Evolutionary conservation across 768 basidiomycete species (phyloP).

Genomic region (Lyophyllum atratum): DNA sequence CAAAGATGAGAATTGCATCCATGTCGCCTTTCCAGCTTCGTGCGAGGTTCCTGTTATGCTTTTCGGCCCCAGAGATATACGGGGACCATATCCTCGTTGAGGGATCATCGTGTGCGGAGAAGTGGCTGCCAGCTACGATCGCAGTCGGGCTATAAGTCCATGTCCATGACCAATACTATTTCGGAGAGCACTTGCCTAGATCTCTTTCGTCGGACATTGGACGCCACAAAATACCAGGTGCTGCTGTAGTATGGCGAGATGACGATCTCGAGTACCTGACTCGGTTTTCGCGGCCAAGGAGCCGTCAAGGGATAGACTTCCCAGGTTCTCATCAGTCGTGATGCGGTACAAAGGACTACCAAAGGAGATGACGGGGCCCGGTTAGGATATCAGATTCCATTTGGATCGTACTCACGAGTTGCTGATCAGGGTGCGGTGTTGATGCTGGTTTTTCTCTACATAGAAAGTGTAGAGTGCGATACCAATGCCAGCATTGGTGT

Average conservation of each 20-base stretch:
- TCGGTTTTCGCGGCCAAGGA: too few relatives aligned
- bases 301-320: too few relatives aligned
- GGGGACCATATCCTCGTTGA: constrained; percentile 40
- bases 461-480: too few relatives aligned
- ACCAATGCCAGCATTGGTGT: too few relatives aligned
- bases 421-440: too few relatives aligned
- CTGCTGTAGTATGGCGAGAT: background rate
- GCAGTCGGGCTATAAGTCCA: background rate
- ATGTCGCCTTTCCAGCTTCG: constrained; percentile 43
- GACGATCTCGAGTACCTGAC: background rate
- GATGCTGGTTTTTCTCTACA: too few relatives aligned
- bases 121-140: background rate
- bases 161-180: background rate
- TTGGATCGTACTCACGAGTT: background rate
- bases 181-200: background rate
- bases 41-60: constrained; percentile 30
- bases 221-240: background rate
- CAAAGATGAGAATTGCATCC: constrained; percentile 43
- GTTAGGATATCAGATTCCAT: background rate
- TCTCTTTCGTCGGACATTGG: constrained; percentile 4
- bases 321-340: background rate
- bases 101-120: constrained; percentile 30
- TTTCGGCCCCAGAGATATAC: constrained; percentile 35
- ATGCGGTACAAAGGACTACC: background rate
- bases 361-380: background rate